Conservation (phyloP, 441 rosid species). For the Croton laevigatus region DNA sequence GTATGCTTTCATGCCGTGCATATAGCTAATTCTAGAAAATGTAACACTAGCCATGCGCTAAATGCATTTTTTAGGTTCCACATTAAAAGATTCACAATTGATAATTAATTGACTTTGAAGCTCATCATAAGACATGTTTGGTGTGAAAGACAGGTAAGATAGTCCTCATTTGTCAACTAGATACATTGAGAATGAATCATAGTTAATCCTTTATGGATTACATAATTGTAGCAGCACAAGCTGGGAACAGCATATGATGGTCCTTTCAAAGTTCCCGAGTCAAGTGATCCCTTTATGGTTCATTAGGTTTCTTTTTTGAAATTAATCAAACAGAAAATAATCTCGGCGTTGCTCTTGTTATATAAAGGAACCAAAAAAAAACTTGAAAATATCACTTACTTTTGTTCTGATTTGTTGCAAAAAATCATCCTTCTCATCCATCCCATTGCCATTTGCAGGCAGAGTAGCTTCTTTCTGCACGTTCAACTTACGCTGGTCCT, state of each 20-base stretch:
- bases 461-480: conserved; percentile 39
- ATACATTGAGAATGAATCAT: neutral
- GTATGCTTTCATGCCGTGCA: too few relatives aligned
- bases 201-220: neutral
- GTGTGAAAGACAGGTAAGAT: neutral
- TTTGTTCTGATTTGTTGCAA: conserved; percentile 73
- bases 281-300: neutral
- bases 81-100: neutral
- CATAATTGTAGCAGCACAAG: neutral
- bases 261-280: neutral
- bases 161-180: neutral
- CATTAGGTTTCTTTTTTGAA: neutral
- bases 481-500: conserved; percentile 44
- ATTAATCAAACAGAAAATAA: neutral
- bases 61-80: neutral
- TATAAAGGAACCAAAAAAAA: conserved; percentile 13
- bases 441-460: conserved; percentile 35
- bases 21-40: neutral
- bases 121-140: neutral
- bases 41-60: neutral
- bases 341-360: neutral
- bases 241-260: neutral
- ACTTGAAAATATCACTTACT: conserved; percentile 39
- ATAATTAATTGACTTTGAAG: neutral
- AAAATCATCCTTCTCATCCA: conserved; percentile 70